A percentile compares a stretch with the other conserved stretches of the same genome.
Conservation (phyloP, 208 protist genomes). For the Leishmania tarentolae region DNA sequence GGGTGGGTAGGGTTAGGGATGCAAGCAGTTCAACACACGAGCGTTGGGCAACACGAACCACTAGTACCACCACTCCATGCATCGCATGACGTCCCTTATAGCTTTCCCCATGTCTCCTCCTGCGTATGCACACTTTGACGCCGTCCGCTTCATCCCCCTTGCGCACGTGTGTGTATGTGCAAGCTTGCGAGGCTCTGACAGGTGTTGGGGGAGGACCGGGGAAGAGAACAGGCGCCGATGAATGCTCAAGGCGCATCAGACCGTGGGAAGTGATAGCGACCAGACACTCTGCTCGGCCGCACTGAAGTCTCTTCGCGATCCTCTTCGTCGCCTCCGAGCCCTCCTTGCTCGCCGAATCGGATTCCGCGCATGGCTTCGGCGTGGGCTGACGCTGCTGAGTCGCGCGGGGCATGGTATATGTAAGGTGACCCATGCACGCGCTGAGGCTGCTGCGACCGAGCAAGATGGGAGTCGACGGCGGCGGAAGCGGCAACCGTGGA, state of each 20-base stretch:
- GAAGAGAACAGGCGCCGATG: background rate
- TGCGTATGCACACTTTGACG: background rate
- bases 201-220: background rate
- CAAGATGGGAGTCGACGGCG: background rate
- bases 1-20: background rate
- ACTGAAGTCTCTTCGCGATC: slow-evolving; percentile 10
- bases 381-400: background rate
- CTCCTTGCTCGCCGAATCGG: background rate
- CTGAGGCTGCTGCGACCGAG: background rate
- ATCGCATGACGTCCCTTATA: background rate
- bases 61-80: background rate
- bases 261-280: slow-evolving; percentile 21
- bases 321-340: slow-evolving; percentile 7
- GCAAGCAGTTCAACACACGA: background rate
- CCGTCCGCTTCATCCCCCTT: background rate
- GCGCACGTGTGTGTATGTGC: too few species aligned
- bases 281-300: slow-evolving; percentile 27
- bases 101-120: background rate
- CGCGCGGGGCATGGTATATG: background rate
- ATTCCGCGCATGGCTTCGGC: background rate
- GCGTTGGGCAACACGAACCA: background rate
- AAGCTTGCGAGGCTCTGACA: background rate
- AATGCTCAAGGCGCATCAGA: slow-evolving; percentile 4
- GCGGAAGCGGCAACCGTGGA: background rate
- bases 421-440: background rate